Base-by-base conservation (phyloP, 306 rosid species). In the Vigna mungo region DNA sequence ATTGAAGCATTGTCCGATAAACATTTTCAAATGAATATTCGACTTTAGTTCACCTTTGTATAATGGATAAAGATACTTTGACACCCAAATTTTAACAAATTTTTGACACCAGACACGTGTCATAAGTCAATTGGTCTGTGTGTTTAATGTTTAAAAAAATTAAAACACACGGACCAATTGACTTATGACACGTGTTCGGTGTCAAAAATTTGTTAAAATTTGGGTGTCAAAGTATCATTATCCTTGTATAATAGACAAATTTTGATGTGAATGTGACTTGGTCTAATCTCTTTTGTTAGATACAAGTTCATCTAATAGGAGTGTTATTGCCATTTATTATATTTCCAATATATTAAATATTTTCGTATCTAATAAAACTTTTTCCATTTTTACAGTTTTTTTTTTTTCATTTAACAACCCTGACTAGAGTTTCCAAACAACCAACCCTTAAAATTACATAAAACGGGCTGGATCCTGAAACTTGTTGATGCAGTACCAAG, bases 391-490 rank as follows among this genome's bases (percentile, higher is more conserved):
- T 44, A 44, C 15, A 44, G 49, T 66, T 55, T 4, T 30, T 4
- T 30, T 30, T 30, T 30, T 16, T 68, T 76, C 66, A 43, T 46
- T 25, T 12, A 55, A 67, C 59, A 43, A 77, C 25, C 58, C 34
- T 17, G 48, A 44, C 27, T 43, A 68, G 39, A 55, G 52, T 21
- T 58, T 23, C 48, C 43, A 67, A 75, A 32, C 21, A 37, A 30
- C 68, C 75, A 41, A 49, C 6, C 70, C 70, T 80, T 52, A 51
- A 44, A 65, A 65, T 43, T 18, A 27, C 5, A 21, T 11, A n/a
- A 20, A 58, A 21, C 12, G 18, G 43, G 16, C 7, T 52, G 32
- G 54, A 72, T 64, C 27, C n/a, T 41, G 52, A 73, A 64, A 72
- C 49, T 72, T n/a, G 25, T 14, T 13, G 17, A 39, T 43, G 44